Evolutionary conservation across 2,329 filamentous ascomycete genomes (phyloP).

Genomic region (Capronia coronata): DNA sequence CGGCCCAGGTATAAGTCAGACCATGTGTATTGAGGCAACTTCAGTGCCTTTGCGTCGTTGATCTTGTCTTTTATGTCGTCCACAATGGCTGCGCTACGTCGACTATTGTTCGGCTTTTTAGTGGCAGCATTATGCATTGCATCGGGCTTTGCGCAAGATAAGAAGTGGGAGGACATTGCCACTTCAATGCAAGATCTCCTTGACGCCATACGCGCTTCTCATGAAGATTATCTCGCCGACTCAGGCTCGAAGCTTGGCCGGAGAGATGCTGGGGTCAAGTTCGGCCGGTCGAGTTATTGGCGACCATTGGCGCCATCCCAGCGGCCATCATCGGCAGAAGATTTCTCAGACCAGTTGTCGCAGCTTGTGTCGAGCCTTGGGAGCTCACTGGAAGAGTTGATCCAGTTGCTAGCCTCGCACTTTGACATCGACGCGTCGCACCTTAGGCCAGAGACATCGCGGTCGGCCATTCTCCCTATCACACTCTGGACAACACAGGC

Average conservation of each 20-base stretch:
- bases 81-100: constrained; percentile 1
- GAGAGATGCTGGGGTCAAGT: constrained; percentile 1
- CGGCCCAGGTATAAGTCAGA: constrained; percentile 22
- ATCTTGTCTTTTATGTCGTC: no score
- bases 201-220: constrained; percentile 8
- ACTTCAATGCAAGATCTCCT: constrained; percentile 6
- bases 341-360: constrained; percentile 10
- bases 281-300: constrained; percentile 9
- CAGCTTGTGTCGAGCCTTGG: constrained; percentile 6
- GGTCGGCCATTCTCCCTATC: constrained; percentile 11
- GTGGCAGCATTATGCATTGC: not conserved
- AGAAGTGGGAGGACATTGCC: constrained; percentile 7
- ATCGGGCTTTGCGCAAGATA: constrained; percentile 1
- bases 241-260: not conserved
- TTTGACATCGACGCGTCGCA: constrained; percentile 7
- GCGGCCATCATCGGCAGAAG: constrained; percentile 5
- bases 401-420: constrained; percentile 8
- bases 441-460: not conserved
- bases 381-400: constrained; percentile 11
- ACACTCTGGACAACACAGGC: constrained; percentile 1
- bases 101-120: not conserved
- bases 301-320: constrained; percentile 2
- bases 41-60: no score
- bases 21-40: no score
- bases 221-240: constrained; percentile 7